Percentiles rank a stretch among this genome's conserved stretches.
These are phyloP conservation scores for Yamagishiella unicocca DNA, from an alignment of 139 green algal species.

Conservation along the genomic window DNA sequence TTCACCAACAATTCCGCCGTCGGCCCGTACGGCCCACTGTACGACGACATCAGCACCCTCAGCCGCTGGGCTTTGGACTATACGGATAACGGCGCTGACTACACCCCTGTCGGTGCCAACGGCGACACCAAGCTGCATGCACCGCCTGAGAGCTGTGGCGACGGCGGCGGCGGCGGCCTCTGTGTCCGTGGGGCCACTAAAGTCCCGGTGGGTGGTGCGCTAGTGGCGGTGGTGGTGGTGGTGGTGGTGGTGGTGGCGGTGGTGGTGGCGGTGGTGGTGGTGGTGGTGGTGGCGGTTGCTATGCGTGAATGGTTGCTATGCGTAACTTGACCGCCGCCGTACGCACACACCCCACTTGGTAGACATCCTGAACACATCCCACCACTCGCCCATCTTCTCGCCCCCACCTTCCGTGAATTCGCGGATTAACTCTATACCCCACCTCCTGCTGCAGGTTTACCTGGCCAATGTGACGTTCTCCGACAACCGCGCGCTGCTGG, in stretches of 20 bases:
- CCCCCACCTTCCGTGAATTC: too few relatives aligned
- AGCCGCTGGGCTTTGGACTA: not conserved
- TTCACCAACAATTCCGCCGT: conserved; percentile 16
- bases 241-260: too few relatives aligned
- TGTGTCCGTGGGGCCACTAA: not conserved
- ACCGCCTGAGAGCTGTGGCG: conserved; percentile 26
- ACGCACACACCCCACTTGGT: too few relatives aligned
- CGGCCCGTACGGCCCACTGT: not conserved
- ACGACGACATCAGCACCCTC: not conserved
- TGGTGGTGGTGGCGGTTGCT: too few relatives aligned
- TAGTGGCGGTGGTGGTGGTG: not conserved
- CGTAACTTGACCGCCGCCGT: too few relatives aligned
- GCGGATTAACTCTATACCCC: too few relatives aligned
- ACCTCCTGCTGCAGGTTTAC: not conserved
- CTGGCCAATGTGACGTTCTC: not conserved
- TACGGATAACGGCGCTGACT: not conserved
- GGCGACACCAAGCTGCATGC: not conserved
- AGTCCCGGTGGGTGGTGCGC: not conserved
- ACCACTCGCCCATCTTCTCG: too few relatives aligned
- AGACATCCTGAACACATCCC: too few relatives aligned
- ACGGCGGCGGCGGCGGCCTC: conserved; percentile 8
- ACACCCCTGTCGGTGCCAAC: not conserved
- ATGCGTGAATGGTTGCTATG: too few relatives aligned
- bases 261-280: too few relatives aligned
- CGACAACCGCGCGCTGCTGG: conserved; percentile 4